Base-by-base conservation (phyloP, 768 basidiomycete genomes). In the Termitomyces sp. region DNA sequence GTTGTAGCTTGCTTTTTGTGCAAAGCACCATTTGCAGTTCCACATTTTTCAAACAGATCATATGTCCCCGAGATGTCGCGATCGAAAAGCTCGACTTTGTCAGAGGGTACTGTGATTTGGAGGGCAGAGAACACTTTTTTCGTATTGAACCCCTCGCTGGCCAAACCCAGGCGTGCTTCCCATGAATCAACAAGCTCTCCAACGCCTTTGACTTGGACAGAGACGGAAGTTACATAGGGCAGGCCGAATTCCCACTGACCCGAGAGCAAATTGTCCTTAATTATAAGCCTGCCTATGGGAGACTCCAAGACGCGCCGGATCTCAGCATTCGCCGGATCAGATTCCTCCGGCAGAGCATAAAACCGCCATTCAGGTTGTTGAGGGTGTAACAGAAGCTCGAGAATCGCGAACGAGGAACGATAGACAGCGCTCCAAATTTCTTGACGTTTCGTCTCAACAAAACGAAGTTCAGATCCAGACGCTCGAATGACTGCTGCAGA, bases 301-400 rank as follows among this genome's bases (percentile, higher is more conserved):
- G 81, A 77, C 44, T 83, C 81, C 2, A 97, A 76, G 27, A 90
- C 67, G 52, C 82, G 79, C 44, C 95, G 89, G 44, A 95, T 86
- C 44, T 88, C 83, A 53, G 90, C 85, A 62, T 91, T 93, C 9
- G 87, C 90, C 5, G 92, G 86, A 61, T 88, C 88, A 33, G 68
- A 73, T 0, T 79, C 78, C 37, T 86, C 76, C 3, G 95, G 85
- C 55, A 83, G 79, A 24, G 84, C 92, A 58, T 85, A 95, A 13
- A 98, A 72, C 13, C 90, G 83, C 95, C 95, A 97, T 70, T 95
- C 91, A 1, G 90, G 85, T 58, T 86, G 86, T 65, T 81, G 81
- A 37, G 84, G 85, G 67, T 93, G 84, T 13, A 98, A 78, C 53
- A 83, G 79, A 16, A 97, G 80, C 66, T 95, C 91, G 44, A 95